phyloP scores from a whole-genome alignment of 805 yeast genomes.

The Wickerhamiella kurtzmanii region DNA sequence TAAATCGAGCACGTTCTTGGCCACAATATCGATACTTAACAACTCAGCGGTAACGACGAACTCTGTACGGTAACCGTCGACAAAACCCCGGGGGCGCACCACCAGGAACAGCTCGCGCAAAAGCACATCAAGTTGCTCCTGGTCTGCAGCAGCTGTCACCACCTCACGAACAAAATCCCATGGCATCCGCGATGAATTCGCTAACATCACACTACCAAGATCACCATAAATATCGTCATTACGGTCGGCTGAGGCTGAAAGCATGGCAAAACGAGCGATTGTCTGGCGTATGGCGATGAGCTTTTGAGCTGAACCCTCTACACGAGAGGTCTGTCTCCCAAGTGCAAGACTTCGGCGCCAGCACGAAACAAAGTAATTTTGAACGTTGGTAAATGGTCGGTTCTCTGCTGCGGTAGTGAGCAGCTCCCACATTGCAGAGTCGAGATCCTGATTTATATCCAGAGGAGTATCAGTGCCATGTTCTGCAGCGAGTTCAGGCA shows the following conservation, averaged over 20 bases:
- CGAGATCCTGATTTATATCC: neutral
- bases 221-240: slow-evolving; percentile 12
- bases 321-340: neutral
- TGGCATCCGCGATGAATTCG: neutral
- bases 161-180: slow-evolving; percentile 1
- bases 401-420: neutral
- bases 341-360: neutral
- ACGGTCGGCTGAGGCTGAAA: slow-evolving; percentile 15
- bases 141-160: neutral
- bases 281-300: slow-evolving; percentile 3
- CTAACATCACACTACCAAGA: slow-evolving; percentile 4
- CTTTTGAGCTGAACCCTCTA: slow-evolving; percentile 8
- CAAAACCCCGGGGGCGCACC: slow-evolving; percentile 1
- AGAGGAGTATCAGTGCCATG: neutral
- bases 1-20: slow-evolving; percentile 50
- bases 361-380: neutral
- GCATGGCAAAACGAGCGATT: slow-evolving; percentile 11
- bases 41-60: neutral
- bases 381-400: slow-evolving; percentile 2
- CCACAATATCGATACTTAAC: slow-evolving; percentile 34
- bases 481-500: neutral
- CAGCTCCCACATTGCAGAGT: neutral
- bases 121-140: neutral
- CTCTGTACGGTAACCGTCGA: neutral
- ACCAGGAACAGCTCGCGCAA: neutral